Conservation (phyloP, 208 protist species). For the Zelonia costaricensis region DNA sequence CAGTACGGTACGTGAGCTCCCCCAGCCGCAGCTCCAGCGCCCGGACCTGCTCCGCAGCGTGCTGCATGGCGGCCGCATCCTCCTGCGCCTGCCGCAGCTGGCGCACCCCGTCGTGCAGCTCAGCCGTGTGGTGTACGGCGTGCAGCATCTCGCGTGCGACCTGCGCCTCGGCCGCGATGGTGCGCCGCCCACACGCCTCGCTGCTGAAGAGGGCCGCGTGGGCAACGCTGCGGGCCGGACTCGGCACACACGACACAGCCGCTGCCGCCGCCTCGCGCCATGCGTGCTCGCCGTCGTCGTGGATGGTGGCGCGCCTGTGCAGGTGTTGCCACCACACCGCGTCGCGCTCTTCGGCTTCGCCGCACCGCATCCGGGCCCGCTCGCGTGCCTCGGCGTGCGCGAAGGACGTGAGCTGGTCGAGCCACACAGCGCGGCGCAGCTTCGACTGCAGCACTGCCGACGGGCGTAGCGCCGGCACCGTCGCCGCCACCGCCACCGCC, state of each 20-base stretch:
- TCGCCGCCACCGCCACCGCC: neutral
- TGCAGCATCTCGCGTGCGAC: slow-evolving; percentile 3
- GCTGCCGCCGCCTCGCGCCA: neutral
- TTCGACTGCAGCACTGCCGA: slow-evolving; percentile 18
- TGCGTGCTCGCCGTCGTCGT: slow-evolving; percentile 3
- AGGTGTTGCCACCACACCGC: slow-evolving; percentile 26
- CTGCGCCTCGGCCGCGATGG: slow-evolving; percentile 2
- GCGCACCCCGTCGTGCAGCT: neutral
- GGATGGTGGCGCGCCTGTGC: neutral
- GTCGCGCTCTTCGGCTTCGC: slow-evolving; percentile 19
- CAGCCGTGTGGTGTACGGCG: slow-evolving; percentile 1
- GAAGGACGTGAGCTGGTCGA: slow-evolving; percentile 18
- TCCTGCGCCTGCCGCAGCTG: neutral
- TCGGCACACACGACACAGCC: too few relatives aligned
- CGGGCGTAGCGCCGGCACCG: neutral
- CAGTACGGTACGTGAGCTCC: slow-evolving; percentile 6
- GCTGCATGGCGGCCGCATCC: neutral
- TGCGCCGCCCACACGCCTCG: slow-evolving; percentile 8
- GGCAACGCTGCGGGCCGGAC: neutral
- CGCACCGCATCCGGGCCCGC: slow-evolving; percentile 17
- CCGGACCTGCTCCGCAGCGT: slow-evolving; percentile 13
- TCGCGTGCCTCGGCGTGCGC: slow-evolving; percentile 4
- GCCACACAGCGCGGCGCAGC: slow-evolving; percentile 21
- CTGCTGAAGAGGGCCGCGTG: neutral
- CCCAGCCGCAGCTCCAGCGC: slow-evolving; percentile 16